Evolutionary conservation across 108 stramenopile species (phyloP), one percentile per base, ranked within the genome.

Genomic region (Pinguiococcus pyrenoidosus): DNA sequence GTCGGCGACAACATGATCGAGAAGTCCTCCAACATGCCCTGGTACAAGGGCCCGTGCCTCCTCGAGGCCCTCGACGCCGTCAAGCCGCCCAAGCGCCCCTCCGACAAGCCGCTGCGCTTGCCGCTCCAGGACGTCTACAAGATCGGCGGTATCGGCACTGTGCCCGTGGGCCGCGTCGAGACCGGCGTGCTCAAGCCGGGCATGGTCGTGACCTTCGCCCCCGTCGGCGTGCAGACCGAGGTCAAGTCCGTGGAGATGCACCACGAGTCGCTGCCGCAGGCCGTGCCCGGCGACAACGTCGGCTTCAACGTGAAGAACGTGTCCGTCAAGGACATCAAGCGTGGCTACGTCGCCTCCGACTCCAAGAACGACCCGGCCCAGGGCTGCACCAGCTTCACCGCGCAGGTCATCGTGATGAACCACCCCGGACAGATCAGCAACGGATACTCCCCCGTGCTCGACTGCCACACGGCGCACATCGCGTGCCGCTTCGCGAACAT

Each of bases 61-160:
- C 73, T 95, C 6, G 84, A 92, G 64, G 88, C 87, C 27, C 81
- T 95, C 29, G 88, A 95, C 66, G 68, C 56, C 53, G 57, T 82
- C 44, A 73, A 69, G 29, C 74, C 78, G 37, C 89, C 88, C 23
- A 84, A 82, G 59, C 81, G 88, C 44, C 81, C 81, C 32, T 65
- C 70, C 42, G 83, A 85, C 57, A 90, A 89, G 72, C 83, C 89
- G 29, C 82, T 95, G n/a, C 86, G 93, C 53, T 56, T 95, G 23
- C 93, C 93, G 20, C 66, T 95, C 35, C 88, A 89, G 62, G 85
- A 92, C 73, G 87, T 92, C 26, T 91, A 84, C 75, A 84, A 88
- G 68, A 89, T 88, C 54, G 82, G 77, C 50, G 89, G 87, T 45
- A 82, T 88, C 56, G 89, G 89, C 55, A 91, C 85, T 13, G 85